A percentile compares a stretch with the other conserved stretches of the same genome.
phyloP scores from a whole-genome alignment of 495 filamentous ascomycete species.

The Neohortaea acidophila region DNA sequence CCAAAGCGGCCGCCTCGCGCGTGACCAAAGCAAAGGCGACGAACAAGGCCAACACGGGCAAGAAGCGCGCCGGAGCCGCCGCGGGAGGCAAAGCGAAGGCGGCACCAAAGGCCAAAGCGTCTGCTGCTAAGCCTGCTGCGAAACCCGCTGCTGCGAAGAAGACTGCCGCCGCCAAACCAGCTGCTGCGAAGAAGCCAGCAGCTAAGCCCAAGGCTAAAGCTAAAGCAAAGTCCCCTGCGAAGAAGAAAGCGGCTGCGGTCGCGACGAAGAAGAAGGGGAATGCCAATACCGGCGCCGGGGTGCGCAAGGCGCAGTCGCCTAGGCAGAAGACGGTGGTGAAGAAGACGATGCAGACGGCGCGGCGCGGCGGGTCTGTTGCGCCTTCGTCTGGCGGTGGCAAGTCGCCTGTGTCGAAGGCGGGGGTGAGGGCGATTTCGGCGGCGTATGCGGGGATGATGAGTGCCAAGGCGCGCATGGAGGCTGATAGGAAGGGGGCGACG shows the following conservation, averaged over 20 bases:
- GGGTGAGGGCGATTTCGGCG: background rate
- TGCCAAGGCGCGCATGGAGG: background rate
- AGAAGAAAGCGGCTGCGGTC: background rate
- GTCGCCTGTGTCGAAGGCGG: background rate
- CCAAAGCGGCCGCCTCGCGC: background rate
- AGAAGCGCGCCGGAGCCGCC: background rate
- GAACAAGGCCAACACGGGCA: background rate
- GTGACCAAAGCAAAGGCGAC: background rate
- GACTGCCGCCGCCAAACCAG: background rate
- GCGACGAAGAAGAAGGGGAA: background rate
- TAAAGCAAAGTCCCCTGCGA: background rate
- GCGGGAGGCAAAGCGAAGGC: background rate
- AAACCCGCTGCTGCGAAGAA: constrained; percentile 5
- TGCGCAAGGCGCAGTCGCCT: too few species aligned
- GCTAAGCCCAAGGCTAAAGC: too few species aligned
- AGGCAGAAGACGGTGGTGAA: background rate
- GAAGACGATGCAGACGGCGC: background rate
- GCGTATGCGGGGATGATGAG: background rate
- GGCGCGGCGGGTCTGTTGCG: too few species aligned
- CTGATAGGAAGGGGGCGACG: too few species aligned
- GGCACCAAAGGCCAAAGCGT: background rate
- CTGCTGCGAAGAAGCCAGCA: constrained; percentile 2
- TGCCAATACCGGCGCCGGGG: background rate
- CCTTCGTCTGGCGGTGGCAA: too few species aligned
- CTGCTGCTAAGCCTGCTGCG: too few species aligned